phyloP scores from a whole-genome alignment of 257 asterid species.

The Datura wrightii region DNA sequence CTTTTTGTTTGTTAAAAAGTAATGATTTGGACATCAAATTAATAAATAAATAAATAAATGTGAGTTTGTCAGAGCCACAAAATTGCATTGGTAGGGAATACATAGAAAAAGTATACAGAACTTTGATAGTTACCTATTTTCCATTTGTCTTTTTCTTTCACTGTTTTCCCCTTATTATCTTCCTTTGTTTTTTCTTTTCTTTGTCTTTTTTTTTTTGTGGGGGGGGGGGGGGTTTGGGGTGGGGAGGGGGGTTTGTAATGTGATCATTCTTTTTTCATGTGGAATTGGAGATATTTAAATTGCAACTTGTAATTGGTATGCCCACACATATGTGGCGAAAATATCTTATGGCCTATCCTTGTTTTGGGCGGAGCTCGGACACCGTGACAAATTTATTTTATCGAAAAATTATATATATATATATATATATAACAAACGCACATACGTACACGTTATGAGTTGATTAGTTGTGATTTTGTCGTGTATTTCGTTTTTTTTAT shows the following conservation, averaged over 20 bases:
- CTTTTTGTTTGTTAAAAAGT: background rate
- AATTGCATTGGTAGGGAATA: background rate
- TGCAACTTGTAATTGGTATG: background rate
- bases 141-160: background rate
- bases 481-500: no score
- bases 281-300: background rate
- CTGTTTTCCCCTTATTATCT: background rate
- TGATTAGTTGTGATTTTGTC: no score
- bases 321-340: constrained; percentile 1
- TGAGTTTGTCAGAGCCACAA: background rate
- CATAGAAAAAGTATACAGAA: background rate
- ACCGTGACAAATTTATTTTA: no score
- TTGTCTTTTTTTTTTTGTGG: no score
- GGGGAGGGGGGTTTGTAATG: no score
- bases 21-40: no score
- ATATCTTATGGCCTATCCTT: background rate
- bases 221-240: no score
- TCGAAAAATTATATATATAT: no score
- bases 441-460: no score
- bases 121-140: background rate
- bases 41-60: no score
- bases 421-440: no score
- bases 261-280: background rate
- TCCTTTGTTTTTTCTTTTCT: background rate
- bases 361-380: no score